Evolutionary conservation across 2,329 filamentous ascomycete genomes (phyloP), one percentile per base, ranked within the genome.

Genomic region (Pyrenophora graminea): DNA sequence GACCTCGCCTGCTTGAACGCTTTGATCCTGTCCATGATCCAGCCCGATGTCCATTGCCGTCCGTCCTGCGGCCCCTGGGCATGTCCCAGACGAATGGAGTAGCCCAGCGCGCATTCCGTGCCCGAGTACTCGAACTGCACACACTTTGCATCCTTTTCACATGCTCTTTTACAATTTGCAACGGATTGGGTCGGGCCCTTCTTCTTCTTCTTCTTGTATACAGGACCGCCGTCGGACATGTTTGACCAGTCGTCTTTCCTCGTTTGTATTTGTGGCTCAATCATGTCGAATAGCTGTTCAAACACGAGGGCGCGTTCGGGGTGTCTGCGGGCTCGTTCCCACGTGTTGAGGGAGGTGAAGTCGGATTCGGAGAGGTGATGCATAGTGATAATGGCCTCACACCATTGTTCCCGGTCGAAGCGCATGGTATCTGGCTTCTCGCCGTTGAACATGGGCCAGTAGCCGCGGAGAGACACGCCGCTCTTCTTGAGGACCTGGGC

Each of bases 371-470:
- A 38, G 17, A 74, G 53, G 38, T 71, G 70, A 43, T 75, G 73
- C 60, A 74, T 66, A 1, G 71, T 76, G 8, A 79, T 52, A 18
- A 76, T 67, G 15, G 75, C 73, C 25, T 71, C 64, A 55, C 77
- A 79, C 76, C 77, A 79, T 19, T 78, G 68, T 46, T 68, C 70
- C 7, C 62, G 51, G 13, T 67, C 65, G 58, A 71, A 78, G 39
- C 70, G 67, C 37, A 77, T 52, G 0, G 69, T 73, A 19, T 59
- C 57, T 3, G 74, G 71, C 23, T 70, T 73, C 51, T 76, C 75
- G 38, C 76, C 75, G 52, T 78, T 77, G 51, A 79, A 74, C 68
- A 77, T 75, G 15, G 77, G 77, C 69, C 71, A 78, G 39, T 74
- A 72, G 37, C 70, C 73, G 0, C 71, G 64, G 7, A 74, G 56